Conservation (phyloP, 2,329 filamentous ascomycete genomes). For the Tolypocladium ophioglossoides region DNA sequence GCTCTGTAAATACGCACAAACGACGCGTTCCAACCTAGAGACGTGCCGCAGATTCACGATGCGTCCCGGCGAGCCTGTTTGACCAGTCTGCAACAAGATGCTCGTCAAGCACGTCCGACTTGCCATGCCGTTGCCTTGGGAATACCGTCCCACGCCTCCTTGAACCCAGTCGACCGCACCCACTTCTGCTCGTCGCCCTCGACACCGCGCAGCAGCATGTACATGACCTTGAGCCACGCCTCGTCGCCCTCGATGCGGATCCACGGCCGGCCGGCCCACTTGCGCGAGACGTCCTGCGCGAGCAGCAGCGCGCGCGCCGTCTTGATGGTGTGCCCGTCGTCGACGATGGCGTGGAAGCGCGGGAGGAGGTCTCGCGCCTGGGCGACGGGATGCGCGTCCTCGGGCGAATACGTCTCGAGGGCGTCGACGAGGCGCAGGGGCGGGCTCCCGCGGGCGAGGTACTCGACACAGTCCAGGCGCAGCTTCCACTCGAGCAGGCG, state of each 20-base stretch:
- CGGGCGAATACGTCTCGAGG: slow-evolving; percentile 41
- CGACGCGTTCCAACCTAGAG: not conserved
- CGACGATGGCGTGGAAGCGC: slow-evolving; percentile 38
- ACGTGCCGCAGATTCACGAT: not conserved
- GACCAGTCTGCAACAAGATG: not conserved
- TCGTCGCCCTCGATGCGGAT: slow-evolving; percentile 42
- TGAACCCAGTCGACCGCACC: slow-evolving; percentile 52
- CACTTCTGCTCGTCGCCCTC: slow-evolving; percentile 42
- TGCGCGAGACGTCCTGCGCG: slow-evolving; percentile 41
- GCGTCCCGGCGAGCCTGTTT: not conserved
- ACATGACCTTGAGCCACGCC: slow-evolving; percentile 49
- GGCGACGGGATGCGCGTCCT: slow-evolving; percentile 28
- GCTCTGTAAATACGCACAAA: not conserved
- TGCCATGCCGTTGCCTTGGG: slow-evolving; percentile 6
- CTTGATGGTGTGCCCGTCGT: slow-evolving; percentile 79
- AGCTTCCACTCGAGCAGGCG: slow-evolving; percentile 76
- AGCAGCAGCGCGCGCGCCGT: slow-evolving; percentile 59
- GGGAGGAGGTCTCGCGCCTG: slow-evolving; percentile 37
- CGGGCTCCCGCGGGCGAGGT: slow-evolving; percentile 57
- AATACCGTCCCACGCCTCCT: slow-evolving; percentile 51
- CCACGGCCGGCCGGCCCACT: slow-evolving; percentile 35
- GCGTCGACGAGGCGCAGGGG: slow-evolving; percentile 42
- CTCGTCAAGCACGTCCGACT: not conserved
- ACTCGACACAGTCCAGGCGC: slow-evolving; percentile 62
- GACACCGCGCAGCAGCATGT: slow-evolving; percentile 53